phyloP scores from a whole-genome alignment of 306 rosid species.

The Oemleria cerasiformis region DNA sequence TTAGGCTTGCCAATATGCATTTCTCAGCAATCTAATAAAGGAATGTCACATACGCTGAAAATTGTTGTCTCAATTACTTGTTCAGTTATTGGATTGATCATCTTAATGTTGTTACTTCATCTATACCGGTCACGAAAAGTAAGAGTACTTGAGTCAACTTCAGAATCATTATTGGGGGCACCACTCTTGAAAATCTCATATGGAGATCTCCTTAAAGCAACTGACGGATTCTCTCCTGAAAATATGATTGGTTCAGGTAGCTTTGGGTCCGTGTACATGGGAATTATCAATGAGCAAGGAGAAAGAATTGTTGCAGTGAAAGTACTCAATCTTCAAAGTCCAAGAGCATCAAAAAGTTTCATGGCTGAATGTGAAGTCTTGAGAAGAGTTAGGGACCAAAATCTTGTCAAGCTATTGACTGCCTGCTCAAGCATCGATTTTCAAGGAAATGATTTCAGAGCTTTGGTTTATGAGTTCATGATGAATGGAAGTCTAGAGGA shows the following conservation, averaged over 20 bases:
- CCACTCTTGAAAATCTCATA: constrained; percentile 20
- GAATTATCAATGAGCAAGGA: constrained; percentile 9
- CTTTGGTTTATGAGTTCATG: constrained; percentile 7
- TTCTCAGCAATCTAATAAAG: not conserved
- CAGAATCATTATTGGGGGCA: not conserved
- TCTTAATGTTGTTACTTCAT: not conserved
- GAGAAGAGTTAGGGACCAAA: constrained; percentile 20
- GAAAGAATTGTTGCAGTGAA: constrained; percentile 23
- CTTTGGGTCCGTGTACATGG: constrained; percentile 23
- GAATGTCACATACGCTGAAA: not conserved
- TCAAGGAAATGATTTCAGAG: not conserved
- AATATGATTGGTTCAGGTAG: constrained; percentile 24
- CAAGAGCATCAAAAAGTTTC: constrained; percentile 13
- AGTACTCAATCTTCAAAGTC: constrained; percentile 14
- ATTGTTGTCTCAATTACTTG: not conserved
- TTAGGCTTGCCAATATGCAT: constrained; percentile 18
- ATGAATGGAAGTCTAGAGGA: not conserved
- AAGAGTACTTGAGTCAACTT: not conserved
- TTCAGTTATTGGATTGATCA: not conserved
- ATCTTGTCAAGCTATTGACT: constrained; percentile 18
- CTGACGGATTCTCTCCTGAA: constrained; percentile 15
- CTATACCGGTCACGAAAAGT: constrained; percentile 1
- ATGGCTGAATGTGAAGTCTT: constrained; percentile 29
- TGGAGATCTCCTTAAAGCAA: constrained; percentile 17
- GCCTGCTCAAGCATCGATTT: constrained; percentile 16